Base-by-base conservation (phyloP, 768 basidiomycete genomes). In the Russula griseocarnosa region DNA sequence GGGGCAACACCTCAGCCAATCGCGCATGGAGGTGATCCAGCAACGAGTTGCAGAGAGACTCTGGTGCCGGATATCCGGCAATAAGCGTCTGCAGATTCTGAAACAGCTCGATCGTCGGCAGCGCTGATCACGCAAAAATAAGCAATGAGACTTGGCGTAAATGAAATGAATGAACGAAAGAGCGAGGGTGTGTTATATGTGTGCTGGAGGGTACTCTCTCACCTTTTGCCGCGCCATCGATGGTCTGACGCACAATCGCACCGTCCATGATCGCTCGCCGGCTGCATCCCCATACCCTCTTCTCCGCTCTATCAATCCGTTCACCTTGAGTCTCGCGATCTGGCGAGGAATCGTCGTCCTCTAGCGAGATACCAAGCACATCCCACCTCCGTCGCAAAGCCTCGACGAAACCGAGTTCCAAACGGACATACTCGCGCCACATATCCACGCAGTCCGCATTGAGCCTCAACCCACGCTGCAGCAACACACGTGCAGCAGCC, bases 391-490 rank as follows among this genome's bases (percentile, higher is more conserved):
- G 77, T 44, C 90, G 78, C 54, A 95, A 76, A 16, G 83, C 83
- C 76, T 96, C 93, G 9, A 92, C 78, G 73, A 92, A 96, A 3
- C 86, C 86, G 5, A 95, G 76, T 73, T 98, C 94, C 84, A 97
- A 92, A 72, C 86, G 86, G 67, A 93, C 85, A 72, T 94, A 96
- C 74, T 95, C 94, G 24, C 79, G 79, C 94, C 94, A 98, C 74
- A 98, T 78, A 61, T 87, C 85, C 36, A 82, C 73, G 66, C 84
- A 90, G 58, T 87, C 83, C 14, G 79, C 76, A 68, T 93, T 88
- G 55, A 96, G 73, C 40, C 94, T 82, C 52, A 96, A 79, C 14
- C 94, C 94, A 7, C 94, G 86, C 66, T 94, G 90, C 49, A 98
- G 79, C 46, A 95, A 77, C 40, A 87, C 81, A 32, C 94, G 88